Base-by-base conservation (phyloP, 2,329 filamentous ascomycete species). In the Corynespora cassiicola region DNA sequence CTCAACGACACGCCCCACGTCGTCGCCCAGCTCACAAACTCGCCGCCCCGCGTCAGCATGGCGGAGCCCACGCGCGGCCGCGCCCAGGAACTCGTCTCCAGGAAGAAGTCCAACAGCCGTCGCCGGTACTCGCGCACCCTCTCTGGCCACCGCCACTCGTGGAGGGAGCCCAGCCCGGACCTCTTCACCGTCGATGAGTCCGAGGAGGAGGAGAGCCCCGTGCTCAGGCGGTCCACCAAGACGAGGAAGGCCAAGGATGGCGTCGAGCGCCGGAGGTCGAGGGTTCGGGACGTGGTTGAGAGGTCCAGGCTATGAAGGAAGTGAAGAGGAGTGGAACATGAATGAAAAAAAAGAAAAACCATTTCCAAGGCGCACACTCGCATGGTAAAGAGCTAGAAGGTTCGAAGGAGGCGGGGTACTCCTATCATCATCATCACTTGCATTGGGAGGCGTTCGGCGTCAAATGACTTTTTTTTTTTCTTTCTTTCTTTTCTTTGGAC, bases 161-260 rank as follows among this genome's bases (percentile, higher is more conserved):
- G 69, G 65, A 53, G 67, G 14, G 69, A 69, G 36, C 69, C 69
- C 10, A 69, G 66, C 39, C 63, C 62, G 2, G 69, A 70, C 32
- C 55, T 72, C 1, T 72, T 70, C 52, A 72, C 68, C 14, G 66
- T 72, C 18, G 61, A 66, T 28, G 69, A 72, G 42, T 68, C 68
- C 6, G 66, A 65, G 21, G 68, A 70, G 45, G 65, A 64, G 10
- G 63, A 65, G 30, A 39, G 36, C 15, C 46, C 52, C 18, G 36
- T 49, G 20, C 42, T 61, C 12, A 48, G 58, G 31, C 54, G 60
- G 11, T n/a, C n/a, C n/a, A 32, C 52, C 32, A 65, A 59, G 47
- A 50, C 49, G 19, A 62, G 54, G 32, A 64, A 63, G 55, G 51
- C 56, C 52, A 63, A 66, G 51, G 62, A 66, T 47, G 56, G 60